These are phyloP conservation scores for Ramichloridium luteum DNA, from an alignment of 2,329 filamentous ascomycete genomes.

Conservation along the genomic window DNA sequence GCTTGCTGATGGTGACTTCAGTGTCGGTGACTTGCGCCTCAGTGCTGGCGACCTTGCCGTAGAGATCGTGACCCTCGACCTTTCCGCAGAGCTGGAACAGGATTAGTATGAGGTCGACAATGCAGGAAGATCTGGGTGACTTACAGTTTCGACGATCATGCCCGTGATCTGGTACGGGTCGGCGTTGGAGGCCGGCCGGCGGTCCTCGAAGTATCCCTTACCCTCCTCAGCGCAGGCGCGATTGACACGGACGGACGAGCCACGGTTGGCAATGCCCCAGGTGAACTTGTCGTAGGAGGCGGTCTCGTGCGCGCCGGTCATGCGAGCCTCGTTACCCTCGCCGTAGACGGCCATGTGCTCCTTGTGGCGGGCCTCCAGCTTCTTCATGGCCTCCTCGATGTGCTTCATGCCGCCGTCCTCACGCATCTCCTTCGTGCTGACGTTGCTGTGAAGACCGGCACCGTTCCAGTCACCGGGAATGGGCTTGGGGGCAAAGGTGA, in stretches of 20 bases:
- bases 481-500: conserved; percentile 91
- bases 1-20: conserved; percentile 21
- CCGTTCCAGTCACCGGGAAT: conserved; percentile 96
- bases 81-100: conserved; percentile 32
- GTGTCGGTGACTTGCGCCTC: conserved; percentile 26
- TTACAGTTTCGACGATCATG: conserved; percentile 61
- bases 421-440: conserved; percentile 82
- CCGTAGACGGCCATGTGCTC: conserved; percentile 77
- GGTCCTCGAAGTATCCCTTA: conserved; percentile 82
- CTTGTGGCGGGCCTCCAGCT: conserved; percentile 37
- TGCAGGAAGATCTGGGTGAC: conserved; percentile 1
- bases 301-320: conserved; percentile 91
- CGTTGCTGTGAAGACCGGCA: conserved; percentile 86
- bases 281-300: conserved; percentile 86
- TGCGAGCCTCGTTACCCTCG: conserved; percentile 87
- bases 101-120: neutral
- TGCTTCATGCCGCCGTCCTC: conserved; percentile 86
- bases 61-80: conserved; percentile 37
- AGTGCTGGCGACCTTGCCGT: conserved; percentile 27
- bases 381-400: conserved; percentile 66
- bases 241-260: conserved; percentile 84
- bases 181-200: conserved; percentile 61
- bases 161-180: conserved; percentile 77
- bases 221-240: conserved; percentile 73
- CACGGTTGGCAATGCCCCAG: conserved; percentile 92